Evolutionary conservation across 805 yeast genomes (phyloP), one percentile per base, ranked within the genome.

Genomic region (Maudiozyma bulderi): DNA sequence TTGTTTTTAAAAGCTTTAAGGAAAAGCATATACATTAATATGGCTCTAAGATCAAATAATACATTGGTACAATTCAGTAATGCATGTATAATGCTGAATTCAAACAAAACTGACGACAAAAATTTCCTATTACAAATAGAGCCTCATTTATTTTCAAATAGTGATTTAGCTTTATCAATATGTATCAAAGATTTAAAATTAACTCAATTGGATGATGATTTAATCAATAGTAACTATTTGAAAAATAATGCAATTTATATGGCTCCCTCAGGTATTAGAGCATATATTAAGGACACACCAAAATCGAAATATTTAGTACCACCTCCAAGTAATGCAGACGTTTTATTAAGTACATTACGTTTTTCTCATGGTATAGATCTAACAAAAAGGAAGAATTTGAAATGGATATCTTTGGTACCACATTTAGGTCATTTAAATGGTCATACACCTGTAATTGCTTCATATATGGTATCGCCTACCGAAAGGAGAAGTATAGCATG

Each of bases 371-470:
- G 69, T 2, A 59, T 66, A 28, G 54, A 62, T 33, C 47, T 65
- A 14, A 47, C 45, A 2, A 45, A 55, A 11, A 54, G 57, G 30
- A 57, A 61, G 30, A 62, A 65, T 20, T 54, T 72, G 14, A 64
- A 69, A 40, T 85, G 91, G 93, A 73, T 85, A 13, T 82, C 77
- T 58, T 63, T 85, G 11, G 73, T 82, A 3, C 93, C 93, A 2
- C 80, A 83, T 54, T 60, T 84, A 45, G 76, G 75, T 50, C 89
- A 83, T 59, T 69, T 84, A 53, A 83, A 82, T 61, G 85, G 84
- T 26, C 74, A 79, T 54, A 80, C 90, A 0, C 81, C 89, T 0
- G 71, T 71, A 9, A 73, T 85, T 2, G 70, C 88, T 10, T 70
- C 72, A 28, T 84, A 76, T 60, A 69, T 81, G 43, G 70, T 68